Conservation (phyloP, 306 rosid species). For the Quercus dentata region DNA sequence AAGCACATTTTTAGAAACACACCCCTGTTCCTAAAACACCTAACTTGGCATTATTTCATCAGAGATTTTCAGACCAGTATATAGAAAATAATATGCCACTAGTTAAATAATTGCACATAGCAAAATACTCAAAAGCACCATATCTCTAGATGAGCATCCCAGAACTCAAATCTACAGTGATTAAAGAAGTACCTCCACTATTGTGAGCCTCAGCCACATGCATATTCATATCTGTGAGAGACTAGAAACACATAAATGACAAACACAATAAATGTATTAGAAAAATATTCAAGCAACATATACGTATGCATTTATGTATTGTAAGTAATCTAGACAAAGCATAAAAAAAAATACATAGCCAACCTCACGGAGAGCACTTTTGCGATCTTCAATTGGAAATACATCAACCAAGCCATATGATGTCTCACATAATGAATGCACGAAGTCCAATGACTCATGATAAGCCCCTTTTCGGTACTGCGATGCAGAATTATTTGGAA, state of each 20-base stretch:
- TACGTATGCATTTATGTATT: background rate
- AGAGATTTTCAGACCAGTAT: conserved; percentile 15
- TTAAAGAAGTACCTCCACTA: conserved; percentile 72
- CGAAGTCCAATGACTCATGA: conserved; percentile 85
- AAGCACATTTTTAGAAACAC: background rate
- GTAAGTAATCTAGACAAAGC: conserved; percentile 19
- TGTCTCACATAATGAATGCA: conserved; percentile 89
- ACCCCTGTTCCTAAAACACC: conserved; percentile 9
- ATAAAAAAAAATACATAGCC: conserved; percentile 24
- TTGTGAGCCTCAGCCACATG: conserved; percentile 73
- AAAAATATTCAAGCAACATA: conserved; percentile 9
- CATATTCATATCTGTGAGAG: conserved; percentile 78
- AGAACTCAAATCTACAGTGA: conserved; percentile 9
- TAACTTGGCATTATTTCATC: conserved; percentile 15
- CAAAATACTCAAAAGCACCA: conserved; percentile 1
- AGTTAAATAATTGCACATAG: conserved; percentile 2
- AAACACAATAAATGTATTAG: conserved; percentile 25
- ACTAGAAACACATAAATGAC: conserved; percentile 46
- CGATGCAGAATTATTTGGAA: conserved; percentile 55
- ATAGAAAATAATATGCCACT: conserved; percentile 13
- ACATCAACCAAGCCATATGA: conserved; percentile 96
- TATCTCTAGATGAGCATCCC: conserved; percentile 16
- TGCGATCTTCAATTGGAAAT: conserved; percentile 97
- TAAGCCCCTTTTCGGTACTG: conserved; percentile 93
- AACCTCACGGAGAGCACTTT: conserved; percentile 93